phyloP scores from a whole-genome alignment of 768 basidiomycete genomes.

The Punctularia strigosozonata region DNA sequence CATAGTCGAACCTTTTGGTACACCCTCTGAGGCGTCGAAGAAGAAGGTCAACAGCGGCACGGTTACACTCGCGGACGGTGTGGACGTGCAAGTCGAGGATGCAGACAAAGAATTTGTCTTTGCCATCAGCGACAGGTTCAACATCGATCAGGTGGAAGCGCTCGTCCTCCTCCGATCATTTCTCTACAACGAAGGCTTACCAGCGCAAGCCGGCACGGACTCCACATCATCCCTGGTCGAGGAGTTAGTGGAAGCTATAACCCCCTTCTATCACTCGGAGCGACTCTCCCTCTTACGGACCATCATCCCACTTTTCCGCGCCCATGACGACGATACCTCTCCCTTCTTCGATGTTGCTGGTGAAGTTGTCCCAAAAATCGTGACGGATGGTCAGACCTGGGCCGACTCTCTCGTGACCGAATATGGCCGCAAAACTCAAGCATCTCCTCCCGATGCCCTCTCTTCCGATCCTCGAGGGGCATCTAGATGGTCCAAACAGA shows the following conservation, averaged over 20 bases:
- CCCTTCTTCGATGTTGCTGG: conserved; percentile 41
- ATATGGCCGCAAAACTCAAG: conserved; percentile 43
- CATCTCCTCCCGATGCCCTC: conserved; percentile 32
- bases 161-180: conserved; percentile 66
- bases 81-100: conserved; percentile 49
- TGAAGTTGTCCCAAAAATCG: conserved; percentile 42
- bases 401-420: conserved; percentile 46
- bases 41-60: conserved; percentile 55
- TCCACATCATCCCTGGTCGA: conserved; percentile 36
- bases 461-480: conserved; percentile 44
- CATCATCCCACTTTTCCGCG: conserved; percentile 66
- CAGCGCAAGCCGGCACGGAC: conserved; percentile 31
- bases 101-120: conserved; percentile 59
- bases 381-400: conserved; percentile 57
- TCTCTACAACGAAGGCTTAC: conserved; percentile 65
- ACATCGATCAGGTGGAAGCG: conserved; percentile 75
- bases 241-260: conserved; percentile 59
- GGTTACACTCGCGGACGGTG: conserved; percentile 57
- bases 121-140: conserved; percentile 61
- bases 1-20: conserved; percentile 54
- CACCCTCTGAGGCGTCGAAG: conserved; percentile 55
- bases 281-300: conserved; percentile 57
- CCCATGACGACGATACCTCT: conserved; percentile 46
- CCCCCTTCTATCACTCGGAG: conserved; percentile 76
- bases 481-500: conserved; percentile 65